phyloP scores from a whole-genome alignment of 352 stramenopile genomes.

The Globisporangium uncinulatum region DNA sequence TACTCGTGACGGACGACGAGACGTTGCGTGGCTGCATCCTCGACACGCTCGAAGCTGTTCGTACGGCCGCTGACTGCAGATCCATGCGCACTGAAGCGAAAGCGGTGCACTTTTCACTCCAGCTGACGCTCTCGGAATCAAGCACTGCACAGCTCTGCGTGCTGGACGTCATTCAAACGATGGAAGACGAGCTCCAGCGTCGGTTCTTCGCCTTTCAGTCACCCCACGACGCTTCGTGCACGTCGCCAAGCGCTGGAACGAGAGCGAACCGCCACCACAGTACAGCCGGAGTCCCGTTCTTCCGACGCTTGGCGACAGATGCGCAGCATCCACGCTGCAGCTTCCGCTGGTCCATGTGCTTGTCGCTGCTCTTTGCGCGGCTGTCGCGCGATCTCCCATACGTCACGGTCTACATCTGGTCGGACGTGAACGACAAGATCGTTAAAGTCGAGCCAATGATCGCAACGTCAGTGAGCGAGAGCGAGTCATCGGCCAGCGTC shows the following conservation, averaged over 20 bases:
- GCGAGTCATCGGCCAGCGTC: conserved; percentile 18
- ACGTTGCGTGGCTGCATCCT: conserved; percentile 24
- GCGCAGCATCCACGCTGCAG: conserved; percentile 14
- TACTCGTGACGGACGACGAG: conserved; percentile 43
- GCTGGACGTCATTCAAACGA: conserved; percentile 16
- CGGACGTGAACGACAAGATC: conserved; percentile 53
- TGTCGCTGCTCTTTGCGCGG: conserved; percentile 37
- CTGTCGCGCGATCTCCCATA: conserved; percentile 38
- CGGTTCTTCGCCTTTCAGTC: conserved; percentile 27
- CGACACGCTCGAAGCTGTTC: conserved; percentile 27
- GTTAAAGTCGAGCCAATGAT: conserved; percentile 57
- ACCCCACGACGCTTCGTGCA: conserved; percentile 1
- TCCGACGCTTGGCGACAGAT: conserved; percentile 11
- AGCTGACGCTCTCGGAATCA: not conserved
- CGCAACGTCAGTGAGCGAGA: conserved; percentile 10
- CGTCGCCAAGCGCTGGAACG: not conserved
- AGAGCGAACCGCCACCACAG: not conserved
- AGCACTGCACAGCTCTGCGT: conserved; percentile 1
- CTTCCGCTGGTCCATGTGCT: conserved; percentile 53
- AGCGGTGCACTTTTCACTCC: too few relatives aligned
- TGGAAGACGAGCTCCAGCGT: conserved; percentile 21
- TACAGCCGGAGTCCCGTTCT: not conserved
- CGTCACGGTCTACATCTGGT: conserved; percentile 63
- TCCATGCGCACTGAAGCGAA: too few relatives aligned
- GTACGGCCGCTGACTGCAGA: not conserved